Evolutionary conservation across 2,329 filamentous ascomycete genomes (phyloP).

Genomic region (Cercospora zeae-maydis): DNA sequence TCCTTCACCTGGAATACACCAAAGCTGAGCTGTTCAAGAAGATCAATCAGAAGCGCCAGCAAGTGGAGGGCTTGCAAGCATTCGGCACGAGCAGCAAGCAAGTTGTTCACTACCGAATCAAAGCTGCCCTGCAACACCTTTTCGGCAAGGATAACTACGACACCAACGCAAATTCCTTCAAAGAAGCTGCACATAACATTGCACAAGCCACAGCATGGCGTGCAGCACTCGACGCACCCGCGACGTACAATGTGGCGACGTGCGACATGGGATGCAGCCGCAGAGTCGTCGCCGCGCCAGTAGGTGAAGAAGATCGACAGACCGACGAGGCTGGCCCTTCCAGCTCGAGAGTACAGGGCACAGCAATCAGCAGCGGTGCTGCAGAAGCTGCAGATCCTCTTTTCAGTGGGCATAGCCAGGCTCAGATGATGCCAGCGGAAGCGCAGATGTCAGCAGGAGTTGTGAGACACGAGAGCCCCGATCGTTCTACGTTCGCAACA

Average conservation of each 20-base stretch:
- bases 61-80: not conserved
- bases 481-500: not conserved
- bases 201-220: not conserved
- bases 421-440: not conserved
- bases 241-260: not conserved
- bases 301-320: not conserved
- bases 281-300: not conserved
- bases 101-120: not conserved
- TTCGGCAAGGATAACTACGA: not conserved
- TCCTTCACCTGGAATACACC: not conserved
- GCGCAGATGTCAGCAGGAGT: not conserved
- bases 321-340: not conserved
- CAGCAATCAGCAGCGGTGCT: not conserved
- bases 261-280: too few relatives aligned
- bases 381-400: not conserved
- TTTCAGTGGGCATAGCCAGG: not conserved
- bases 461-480: not conserved
- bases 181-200: not conserved
- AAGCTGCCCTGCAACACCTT: not conserved
- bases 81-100: not conserved
- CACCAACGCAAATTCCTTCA: not conserved
- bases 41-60: not conserved
- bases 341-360: not conserved
- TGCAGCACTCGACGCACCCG: not conserved
- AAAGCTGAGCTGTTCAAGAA: not conserved